A percentile compares a stretch with the other conserved stretches of the same genome.
phyloP scores from a whole-genome alignment of 495 filamentous ascomycete genomes.

The Penicillium soppii region DNA sequence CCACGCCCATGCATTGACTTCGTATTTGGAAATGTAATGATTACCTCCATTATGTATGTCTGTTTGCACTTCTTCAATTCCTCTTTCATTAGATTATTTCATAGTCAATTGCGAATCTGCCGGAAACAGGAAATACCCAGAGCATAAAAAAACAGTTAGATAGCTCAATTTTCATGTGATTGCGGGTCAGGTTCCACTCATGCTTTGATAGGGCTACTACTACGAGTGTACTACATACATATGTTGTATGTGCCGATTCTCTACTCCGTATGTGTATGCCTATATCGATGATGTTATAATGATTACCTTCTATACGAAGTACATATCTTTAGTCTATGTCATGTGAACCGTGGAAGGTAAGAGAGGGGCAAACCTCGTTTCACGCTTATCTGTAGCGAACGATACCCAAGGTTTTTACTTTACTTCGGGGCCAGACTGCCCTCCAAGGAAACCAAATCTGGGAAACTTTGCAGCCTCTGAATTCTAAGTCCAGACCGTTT shows the following conservation, averaged over 20 bases:
- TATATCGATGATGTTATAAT: too few relatives aligned
- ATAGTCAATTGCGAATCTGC: neutral
- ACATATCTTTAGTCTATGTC: too few relatives aligned
- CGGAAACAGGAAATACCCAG: too few relatives aligned
- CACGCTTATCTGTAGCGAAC: neutral
- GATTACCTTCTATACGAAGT: too few relatives aligned
- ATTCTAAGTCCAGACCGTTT: neutral
- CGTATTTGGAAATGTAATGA: too few relatives aligned
- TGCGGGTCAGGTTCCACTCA: neutral
- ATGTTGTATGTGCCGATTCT: too few relatives aligned
- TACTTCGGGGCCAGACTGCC: neutral
- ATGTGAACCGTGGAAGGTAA: too few relatives aligned
- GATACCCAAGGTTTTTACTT: too few relatives aligned
- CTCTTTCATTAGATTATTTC: neutral
- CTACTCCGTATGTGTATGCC: too few relatives aligned
- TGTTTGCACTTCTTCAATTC: neutral
- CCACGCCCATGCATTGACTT: slow-evolving; percentile 2
- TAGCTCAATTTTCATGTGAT: neutral
- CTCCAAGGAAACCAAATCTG: too few relatives aligned
- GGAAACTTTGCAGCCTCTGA: neutral
- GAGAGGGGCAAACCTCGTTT: too few relatives aligned
- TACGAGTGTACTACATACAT: neutral
- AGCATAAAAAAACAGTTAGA: neutral
- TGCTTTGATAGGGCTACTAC: neutral
- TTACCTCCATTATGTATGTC: too few relatives aligned